Evolutionary conservation across 2,329 filamentous ascomycete species (phyloP), one percentile per base, ranked within the genome.

Genomic region (Microcyclospora tardicrescens): DNA sequence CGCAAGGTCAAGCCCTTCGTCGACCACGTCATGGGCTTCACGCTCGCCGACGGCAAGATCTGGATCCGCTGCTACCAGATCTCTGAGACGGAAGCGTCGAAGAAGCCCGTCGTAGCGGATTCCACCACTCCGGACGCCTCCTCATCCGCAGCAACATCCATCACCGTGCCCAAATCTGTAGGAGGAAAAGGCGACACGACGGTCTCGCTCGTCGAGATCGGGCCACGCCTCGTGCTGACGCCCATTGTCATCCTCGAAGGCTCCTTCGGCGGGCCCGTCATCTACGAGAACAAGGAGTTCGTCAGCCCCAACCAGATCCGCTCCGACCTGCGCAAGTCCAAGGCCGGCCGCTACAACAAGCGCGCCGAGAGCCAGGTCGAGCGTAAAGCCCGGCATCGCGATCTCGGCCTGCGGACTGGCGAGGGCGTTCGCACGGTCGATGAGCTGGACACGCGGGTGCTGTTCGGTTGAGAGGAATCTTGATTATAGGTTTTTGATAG

Each of bases 201-300:
- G 48, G 68, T 96, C 45, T 81, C 73, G 43, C 71, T 98, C 16
- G 77, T 95, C 2, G 91, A 98, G 63, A 93, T 98, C 45, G 91
- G 91, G 0, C 91, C 91, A 0, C 75, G 91, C 34, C 89, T 95
- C 51, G 86, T 95, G 24, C 68, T 95, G 36, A 95, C 86, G 16
- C 89, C 91, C 1, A 95, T 95, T 48, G 79, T 96, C 41, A 94
- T 96, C 49, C 78, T 93, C 52, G 91, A 98, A 60, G 86, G 85
- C 33, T 87, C 83, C 44, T 96, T 98, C 52, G 89, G 89, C 38
- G 91, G 91, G 0, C 89, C 91, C 2, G 85, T 96, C 48, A 93
- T 98, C 56, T 98, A 93, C 65, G 85, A 96, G 69, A 96, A 96
- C 68, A 91, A 85, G 71, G 81, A 94, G 61, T 98, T 94, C 54